phyloP scores from a whole-genome alignment of 2,329 filamentous ascomycete genomes.

The Cladophialophora immunda region DNA sequence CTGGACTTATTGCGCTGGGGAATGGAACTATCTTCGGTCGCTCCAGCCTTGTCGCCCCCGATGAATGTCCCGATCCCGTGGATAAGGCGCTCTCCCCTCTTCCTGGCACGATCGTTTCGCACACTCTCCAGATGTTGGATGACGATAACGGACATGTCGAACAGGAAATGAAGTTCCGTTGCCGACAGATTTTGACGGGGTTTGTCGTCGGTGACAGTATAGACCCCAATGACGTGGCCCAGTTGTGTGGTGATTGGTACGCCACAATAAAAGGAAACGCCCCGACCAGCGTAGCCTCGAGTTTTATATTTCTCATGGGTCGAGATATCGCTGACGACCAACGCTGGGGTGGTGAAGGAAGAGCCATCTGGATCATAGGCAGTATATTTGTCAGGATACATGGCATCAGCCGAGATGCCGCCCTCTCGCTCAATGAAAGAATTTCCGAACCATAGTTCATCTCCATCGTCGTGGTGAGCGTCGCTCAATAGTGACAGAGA shows the following conservation, averaged over 20 bases:
- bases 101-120: constrained; percentile 61
- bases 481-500: constrained; percentile 49
- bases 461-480: constrained; percentile 41
- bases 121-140: constrained; percentile 70
- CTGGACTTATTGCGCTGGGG: too few species aligned
- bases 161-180: constrained; percentile 62
- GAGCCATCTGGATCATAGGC: constrained; percentile 32
- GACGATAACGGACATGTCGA: constrained; percentile 64
- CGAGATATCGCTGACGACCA: constrained; percentile 51
- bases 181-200: constrained; percentile 60
- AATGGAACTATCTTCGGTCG: neutral
- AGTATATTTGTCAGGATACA: constrained; percentile 32
- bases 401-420: constrained; percentile 44
- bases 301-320: constrained; percentile 50
- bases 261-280: constrained; percentile 63
- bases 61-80: constrained; percentile 64
- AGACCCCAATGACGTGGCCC: constrained; percentile 67
- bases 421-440: constrained; percentile 44
- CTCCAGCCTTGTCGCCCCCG: constrained; percentile 49
- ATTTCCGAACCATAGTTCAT: constrained; percentile 45
- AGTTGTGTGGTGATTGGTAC: constrained; percentile 68
- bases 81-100: constrained; percentile 63
- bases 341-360: constrained; percentile 32
- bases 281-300: constrained; percentile 47
- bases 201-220: constrained; percentile 67